phyloP scores from a whole-genome alignment of 2,329 filamentous ascomycete species.

The Exophiala alcalophila region DNA sequence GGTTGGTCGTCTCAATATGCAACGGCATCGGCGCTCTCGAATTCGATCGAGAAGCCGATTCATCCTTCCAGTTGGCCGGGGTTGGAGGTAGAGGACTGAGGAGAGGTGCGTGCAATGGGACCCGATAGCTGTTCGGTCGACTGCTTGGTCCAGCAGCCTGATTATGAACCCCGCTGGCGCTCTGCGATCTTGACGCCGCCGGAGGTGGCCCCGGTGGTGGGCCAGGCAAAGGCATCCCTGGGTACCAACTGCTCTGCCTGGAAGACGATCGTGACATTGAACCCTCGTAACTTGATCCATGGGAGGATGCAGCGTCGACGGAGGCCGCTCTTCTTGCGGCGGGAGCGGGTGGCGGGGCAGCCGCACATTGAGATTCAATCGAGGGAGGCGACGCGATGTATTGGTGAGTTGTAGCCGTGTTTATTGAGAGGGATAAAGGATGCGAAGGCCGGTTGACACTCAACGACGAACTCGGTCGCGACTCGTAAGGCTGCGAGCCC shows the following conservation, averaged over 20 bases:
- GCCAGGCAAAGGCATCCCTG: conserved; percentile 48
- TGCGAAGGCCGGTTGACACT: conserved; percentile 9
- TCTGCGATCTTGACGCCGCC: conserved; percentile 38
- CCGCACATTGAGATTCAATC: conserved; percentile 2
- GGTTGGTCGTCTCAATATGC: conserved; percentile 42
- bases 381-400: neutral
- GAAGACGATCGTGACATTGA: conserved; percentile 37
- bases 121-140: conserved; percentile 34
- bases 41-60: conserved; percentile 17
- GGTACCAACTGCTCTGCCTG: conserved; percentile 38
- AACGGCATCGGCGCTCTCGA: conserved; percentile 28
- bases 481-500: conserved; percentile 7
- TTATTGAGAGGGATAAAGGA: conserved; percentile 15
- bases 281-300: conserved; percentile 35
- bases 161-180: conserved; percentile 38
- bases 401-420: conserved; percentile 19
- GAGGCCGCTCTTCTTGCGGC: conserved; percentile 45
- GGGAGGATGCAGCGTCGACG: conserved; percentile 42
- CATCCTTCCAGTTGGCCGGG: conserved; percentile 45
- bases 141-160: conserved; percentile 30
- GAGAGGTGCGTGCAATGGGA: conserved; percentile 39
- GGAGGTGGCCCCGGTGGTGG: conserved; percentile 48
- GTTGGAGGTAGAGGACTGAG: conserved; percentile 45
- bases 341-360: conserved; percentile 35
- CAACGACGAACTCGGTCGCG: conserved; percentile 9